Evolutionary conservation across 2,329 filamentous ascomycete genomes (phyloP).

Genomic region (Beauveria asiatica): DNA sequence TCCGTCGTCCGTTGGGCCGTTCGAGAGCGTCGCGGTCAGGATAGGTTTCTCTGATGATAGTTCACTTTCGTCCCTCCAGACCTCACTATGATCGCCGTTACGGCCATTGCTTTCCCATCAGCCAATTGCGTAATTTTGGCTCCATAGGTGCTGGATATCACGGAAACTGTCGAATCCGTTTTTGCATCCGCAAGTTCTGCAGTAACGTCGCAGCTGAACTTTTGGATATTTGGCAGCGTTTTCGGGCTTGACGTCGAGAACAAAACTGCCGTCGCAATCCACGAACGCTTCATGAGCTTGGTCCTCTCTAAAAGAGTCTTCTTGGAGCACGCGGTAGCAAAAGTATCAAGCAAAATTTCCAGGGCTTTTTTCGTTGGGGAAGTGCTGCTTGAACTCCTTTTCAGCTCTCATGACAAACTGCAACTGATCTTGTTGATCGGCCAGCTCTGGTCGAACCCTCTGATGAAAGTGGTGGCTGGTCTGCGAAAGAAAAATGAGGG

Average conservation of each 20-base stretch:
- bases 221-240: no score
- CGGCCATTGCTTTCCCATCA: background rate
- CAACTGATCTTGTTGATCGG: background rate
- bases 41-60: background rate
- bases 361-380: no score
- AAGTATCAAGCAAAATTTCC: no score
- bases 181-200: no score
- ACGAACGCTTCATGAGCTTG: no score
- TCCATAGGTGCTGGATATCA: background rate
- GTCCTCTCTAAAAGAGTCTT: no score
- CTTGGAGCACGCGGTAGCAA: no score
- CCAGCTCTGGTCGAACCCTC: background rate
- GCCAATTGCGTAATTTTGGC: background rate
- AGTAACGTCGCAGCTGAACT: no score
- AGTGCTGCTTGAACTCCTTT: no score
- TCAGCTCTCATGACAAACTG: background rate
- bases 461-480: background rate
- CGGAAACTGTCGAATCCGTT: no score
- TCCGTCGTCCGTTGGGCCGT: background rate
- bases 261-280: no score
- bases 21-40: background rate
- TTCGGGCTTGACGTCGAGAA: no score
- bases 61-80: background rate
- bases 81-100: background rate
- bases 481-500: background rate